Conservation (phyloP, 2,329 filamentous ascomycete species). For the Clonostachys solani region DNA sequence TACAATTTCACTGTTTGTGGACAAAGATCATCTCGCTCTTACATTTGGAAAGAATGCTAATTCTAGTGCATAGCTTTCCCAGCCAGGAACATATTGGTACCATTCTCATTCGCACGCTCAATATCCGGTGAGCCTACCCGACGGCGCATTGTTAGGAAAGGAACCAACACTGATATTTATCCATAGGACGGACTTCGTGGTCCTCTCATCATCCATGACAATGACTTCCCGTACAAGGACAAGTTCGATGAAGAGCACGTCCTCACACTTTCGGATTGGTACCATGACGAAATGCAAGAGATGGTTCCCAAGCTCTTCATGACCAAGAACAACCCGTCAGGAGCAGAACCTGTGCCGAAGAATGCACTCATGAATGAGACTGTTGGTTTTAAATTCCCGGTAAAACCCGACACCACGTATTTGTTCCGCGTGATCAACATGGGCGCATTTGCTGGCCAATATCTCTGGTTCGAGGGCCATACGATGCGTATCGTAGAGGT, state of each 20-base stretch:
- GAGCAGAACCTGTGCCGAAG: conserved; percentile 63
- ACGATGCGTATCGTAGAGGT: conserved; percentile 68
- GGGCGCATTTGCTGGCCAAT: conserved; percentile 65
- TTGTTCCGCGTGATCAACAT: conserved; percentile 48
- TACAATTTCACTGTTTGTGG: conserved; percentile 63
- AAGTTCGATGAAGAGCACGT: conserved; percentile 59
- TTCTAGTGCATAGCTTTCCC: conserved; percentile 39
- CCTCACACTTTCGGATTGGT: conserved; percentile 68
- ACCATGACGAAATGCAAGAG: conserved; percentile 51
- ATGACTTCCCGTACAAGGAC: conserved; percentile 47
- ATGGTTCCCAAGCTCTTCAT: conserved; percentile 41
- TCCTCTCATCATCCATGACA: conserved; percentile 61
- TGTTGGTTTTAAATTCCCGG: conserved; percentile 49
- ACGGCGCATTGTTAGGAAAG: too few relatives aligned
- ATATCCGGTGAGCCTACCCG: conserved; percentile 40
- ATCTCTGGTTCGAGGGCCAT: conserved; percentile 62
- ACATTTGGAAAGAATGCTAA: conserved; percentile 1
- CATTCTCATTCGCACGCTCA: conserved; percentile 65
- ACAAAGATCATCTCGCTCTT: neutral
- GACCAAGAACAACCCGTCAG: conserved; percentile 48
- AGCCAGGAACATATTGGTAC: conserved; percentile 78
- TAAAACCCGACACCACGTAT: conserved; percentile 62
- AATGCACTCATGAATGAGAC: conserved; percentile 69
- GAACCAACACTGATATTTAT: neutral
- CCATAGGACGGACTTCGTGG: conserved; percentile 56